A percentile compares a stretch with the other conserved stretches of the same genome.
These are phyloP conservation scores for Dryas integrifolia DNA, from an alignment of 331 rosid genomes.

Conservation along the genomic window DNA sequence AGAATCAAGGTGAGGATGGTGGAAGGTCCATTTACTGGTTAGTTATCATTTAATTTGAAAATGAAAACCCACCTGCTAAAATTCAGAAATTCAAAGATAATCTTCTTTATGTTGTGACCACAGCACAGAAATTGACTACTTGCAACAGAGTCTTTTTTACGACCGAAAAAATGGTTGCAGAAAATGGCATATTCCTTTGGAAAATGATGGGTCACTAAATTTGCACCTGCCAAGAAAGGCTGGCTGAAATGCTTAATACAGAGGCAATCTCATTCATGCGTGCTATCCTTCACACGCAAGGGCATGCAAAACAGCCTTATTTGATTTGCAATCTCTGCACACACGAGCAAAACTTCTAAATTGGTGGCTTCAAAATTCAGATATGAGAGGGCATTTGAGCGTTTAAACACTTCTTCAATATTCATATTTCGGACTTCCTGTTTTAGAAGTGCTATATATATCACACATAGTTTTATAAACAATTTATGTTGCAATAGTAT, in stretches of 20 bases:
- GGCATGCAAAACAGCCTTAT: conserved; percentile 5
- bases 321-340: conserved; percentile 18
- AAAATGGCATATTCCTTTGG: conserved; percentile 11
- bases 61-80: conserved; percentile 26
- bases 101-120: background rate
- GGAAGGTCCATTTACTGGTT: conserved; percentile 29
- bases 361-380: too few relatives aligned
- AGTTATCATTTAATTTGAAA: conserved; percentile 6
- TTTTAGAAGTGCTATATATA: too few relatives aligned
- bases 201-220: conserved; percentile 52
- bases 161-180: background rate
- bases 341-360: background rate
- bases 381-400: too few relatives aligned
- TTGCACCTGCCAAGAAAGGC: conserved; percentile 27
- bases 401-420: too few relatives aligned
- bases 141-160: too few relatives aligned
- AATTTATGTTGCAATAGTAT: too few relatives aligned
- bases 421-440: too few relatives aligned
- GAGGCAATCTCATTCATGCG: conserved; percentile 21
- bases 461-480: too few relatives aligned
- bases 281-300: conserved; percentile 41
- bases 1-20: conserved; percentile 12
- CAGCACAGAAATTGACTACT: too few relatives aligned
- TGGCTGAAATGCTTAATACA: conserved; percentile 30
- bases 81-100: conserved; percentile 9